Conservation (phyloP, 139 green algal species). For the Chlamydomonas urium region DNA sequence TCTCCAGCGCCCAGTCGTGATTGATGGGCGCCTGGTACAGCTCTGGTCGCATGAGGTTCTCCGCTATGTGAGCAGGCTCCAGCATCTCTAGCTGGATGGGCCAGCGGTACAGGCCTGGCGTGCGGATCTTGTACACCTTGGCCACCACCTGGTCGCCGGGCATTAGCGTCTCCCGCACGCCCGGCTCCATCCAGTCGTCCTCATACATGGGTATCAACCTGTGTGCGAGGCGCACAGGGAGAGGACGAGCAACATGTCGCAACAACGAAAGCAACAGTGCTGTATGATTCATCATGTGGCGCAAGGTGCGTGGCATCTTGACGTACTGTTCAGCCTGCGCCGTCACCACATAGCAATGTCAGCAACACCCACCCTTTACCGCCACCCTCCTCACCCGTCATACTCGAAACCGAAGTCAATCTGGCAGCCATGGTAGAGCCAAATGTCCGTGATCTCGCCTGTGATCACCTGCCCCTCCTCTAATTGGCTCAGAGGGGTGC, state of each 20-base stretch:
- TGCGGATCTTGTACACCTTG: slow-evolving; percentile 18
- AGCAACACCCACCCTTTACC: no score
- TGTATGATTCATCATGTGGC: no score
- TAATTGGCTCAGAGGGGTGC: slow-evolving; percentile 15
- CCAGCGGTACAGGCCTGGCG: slow-evolving; percentile 40
- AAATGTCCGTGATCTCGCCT: slow-evolving; percentile 33
- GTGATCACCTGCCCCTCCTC: slow-evolving; percentile 21
- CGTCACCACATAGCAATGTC: no score
- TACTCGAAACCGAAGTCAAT: slow-evolving; percentile 37
- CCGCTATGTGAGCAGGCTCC: background rate
- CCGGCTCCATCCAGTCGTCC: slow-evolving; percentile 14
- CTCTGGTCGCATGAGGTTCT: slow-evolving; percentile 19
- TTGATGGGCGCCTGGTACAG: slow-evolving; percentile 31
- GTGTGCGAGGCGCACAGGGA: background rate
- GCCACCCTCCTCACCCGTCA: slow-evolving; percentile 30
- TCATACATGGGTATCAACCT: slow-evolving; percentile 26
- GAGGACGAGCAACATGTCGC: no score
- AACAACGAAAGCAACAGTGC: no score
- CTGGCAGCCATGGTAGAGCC: slow-evolving; percentile 49
- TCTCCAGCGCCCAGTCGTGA: slow-evolving; percentile 21
- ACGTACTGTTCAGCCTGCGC: no score
- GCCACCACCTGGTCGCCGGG: slow-evolving; percentile 11
- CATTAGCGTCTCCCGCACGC: slow-evolving; percentile 13
- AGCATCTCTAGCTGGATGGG: slow-evolving; percentile 39
- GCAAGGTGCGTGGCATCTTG: no score